Evolutionary conservation across 2,329 filamentous ascomycete species (phyloP).

Genomic region (Scedosporium aurantiacum): DNA sequence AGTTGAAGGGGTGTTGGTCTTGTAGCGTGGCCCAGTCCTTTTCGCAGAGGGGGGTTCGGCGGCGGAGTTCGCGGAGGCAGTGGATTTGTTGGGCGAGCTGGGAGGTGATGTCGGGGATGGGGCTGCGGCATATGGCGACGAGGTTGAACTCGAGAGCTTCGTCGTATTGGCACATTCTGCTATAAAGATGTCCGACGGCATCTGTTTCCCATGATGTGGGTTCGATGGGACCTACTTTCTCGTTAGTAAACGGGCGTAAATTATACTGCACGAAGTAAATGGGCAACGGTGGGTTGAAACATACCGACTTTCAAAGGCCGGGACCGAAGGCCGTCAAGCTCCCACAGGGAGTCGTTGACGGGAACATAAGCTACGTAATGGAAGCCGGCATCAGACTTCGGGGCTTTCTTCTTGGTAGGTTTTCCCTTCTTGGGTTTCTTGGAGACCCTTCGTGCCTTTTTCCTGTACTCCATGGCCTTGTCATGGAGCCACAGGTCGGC

Average conservation of each 20-base stretch:
- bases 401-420: conserved; percentile 26
- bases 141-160: conserved; percentile 66
- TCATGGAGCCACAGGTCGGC: conserved; percentile 56
- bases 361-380: conserved; percentile 90
- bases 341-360: conserved; percentile 65
- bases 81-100: conserved; percentile 32
- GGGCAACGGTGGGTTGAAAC: neutral
- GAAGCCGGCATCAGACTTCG: conserved; percentile 52
- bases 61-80: conserved; percentile 25
- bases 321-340: conserved; percentile 72
- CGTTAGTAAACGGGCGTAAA: neutral
- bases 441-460: conserved; percentile 19
- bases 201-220: conserved; percentile 11
- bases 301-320: conserved; percentile 49
- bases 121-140: conserved; percentile 34
- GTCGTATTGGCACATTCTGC: conserved; percentile 56
- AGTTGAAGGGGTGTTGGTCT: neutral
- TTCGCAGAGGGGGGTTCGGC: conserved; percentile 13
- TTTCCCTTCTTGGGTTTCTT: conserved; percentile 21
- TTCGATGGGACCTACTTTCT: conserved; percentile 20
- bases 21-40: neutral
- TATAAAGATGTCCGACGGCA: conserved; percentile 42
- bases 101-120: conserved; percentile 25
- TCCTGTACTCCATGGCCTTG: conserved; percentile 28
- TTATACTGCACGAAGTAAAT: neutral